phyloP scores from a whole-genome alignment of 148 eudicot species.

The Cornus kousa region DNA sequence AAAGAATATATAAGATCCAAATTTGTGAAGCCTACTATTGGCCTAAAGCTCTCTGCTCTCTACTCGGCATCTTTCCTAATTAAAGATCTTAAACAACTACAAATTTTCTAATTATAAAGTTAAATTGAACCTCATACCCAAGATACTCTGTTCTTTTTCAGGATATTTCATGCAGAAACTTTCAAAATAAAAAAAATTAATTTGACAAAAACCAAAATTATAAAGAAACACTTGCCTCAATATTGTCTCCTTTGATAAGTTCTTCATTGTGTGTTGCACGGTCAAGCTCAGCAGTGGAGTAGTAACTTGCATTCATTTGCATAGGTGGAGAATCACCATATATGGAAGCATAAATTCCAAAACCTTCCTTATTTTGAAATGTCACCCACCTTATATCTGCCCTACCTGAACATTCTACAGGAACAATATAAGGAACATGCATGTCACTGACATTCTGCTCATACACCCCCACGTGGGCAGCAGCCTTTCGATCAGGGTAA shows the following conservation, averaged over 20 bases:
- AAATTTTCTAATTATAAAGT: not conserved
- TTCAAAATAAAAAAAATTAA: no score
- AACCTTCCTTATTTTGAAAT: slow-evolving; percentile 56
- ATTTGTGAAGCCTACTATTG: not conserved
- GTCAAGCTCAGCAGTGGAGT: slow-evolving; percentile 73
- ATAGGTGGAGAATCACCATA: slow-evolving; percentile 75
- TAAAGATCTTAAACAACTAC: not conserved
- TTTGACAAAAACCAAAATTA: not conserved
- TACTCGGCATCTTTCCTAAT: not conserved
- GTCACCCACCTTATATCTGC: slow-evolving; percentile 95
- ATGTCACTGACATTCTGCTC: slow-evolving; percentile 66
- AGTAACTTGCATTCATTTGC: slow-evolving; percentile 95
- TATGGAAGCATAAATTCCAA: slow-evolving; percentile 71
- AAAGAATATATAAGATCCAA: not conserved
- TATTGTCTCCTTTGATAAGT: slow-evolving; percentile 69
- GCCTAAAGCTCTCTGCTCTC: not conserved
- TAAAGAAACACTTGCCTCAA: slow-evolving; percentile 53
- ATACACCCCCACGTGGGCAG: slow-evolving; percentile 74
- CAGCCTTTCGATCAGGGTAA: slow-evolving; percentile 89
- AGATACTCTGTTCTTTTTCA: not conserved
- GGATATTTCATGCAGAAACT: not conserved
- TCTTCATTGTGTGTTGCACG: slow-evolving; percentile 77
- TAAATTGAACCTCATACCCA: not conserved
- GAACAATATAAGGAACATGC: slow-evolving; percentile 97
- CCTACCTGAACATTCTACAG: slow-evolving; percentile 87